phyloP scores from a whole-genome alignment of 495 filamentous ascomycete genomes.

The Filosporella fistucella region DNA sequence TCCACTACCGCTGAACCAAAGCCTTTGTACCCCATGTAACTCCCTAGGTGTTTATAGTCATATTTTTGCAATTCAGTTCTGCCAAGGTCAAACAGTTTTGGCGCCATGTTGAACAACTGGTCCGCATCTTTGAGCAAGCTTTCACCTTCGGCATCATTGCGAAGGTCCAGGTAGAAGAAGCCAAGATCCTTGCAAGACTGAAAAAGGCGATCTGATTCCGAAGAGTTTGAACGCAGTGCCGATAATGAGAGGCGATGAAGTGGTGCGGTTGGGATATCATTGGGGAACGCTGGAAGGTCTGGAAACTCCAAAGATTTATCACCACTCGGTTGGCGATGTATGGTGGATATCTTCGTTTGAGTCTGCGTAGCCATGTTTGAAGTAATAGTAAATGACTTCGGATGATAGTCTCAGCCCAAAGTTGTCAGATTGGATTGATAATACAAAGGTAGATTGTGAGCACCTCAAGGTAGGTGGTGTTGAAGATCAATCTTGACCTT shows the following conservation, averaged over 20 bases:
- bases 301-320: not conserved
- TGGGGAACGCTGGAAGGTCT: slow-evolving; percentile 34
- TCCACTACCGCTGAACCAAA: slow-evolving; percentile 47
- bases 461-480: no score
- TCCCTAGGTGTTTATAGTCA: slow-evolving; percentile 33
- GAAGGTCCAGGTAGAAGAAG: slow-evolving; percentile 60
- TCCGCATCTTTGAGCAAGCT: slow-evolving; percentile 40
- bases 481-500: no score
- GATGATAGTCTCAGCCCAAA: no score
- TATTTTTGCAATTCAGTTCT: slow-evolving; percentile 51
- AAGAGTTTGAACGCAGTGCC: slow-evolving; percentile 36
- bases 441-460: no score
- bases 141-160: slow-evolving; percentile 36
- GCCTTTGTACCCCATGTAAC: slow-evolving; percentile 53
- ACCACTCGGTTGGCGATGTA: not conserved
- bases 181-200: slow-evolving; percentile 48
- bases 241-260: slow-evolving; percentile 48
- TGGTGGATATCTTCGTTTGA: no score
- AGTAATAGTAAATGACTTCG: no score
- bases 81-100: slow-evolving; percentile 42
- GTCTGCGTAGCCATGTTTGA: not conserved
- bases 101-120: slow-evolving; percentile 38
- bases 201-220: slow-evolving; percentile 41
- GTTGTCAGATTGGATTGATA: no score
- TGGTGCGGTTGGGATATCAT: slow-evolving; percentile 47